Evolutionary conservation across 2,329 filamentous ascomycete species (phyloP), one percentile per base, ranked within the genome.

Genomic region (Paecilomyces sp.): DNA sequence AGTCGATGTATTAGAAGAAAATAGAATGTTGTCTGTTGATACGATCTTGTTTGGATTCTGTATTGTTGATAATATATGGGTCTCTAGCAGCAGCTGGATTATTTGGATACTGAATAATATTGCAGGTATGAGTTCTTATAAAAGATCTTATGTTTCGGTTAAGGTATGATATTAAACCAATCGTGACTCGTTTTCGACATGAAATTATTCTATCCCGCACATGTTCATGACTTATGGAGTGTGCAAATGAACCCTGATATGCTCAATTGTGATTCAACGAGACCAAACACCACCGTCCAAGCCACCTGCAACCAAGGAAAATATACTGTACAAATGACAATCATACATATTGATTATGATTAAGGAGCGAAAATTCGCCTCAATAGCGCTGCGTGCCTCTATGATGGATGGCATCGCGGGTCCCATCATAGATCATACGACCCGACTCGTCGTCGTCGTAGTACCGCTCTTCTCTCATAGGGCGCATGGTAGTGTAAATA

Each of bases 401-500:
- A 59, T 70, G 41, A 9, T 47, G 74, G 56, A 72, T 66, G 47
- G 68, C 59, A 58, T 73, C 68, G 30, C 67, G 63, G 22, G 65
- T 61, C 3, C 66, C 70, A 31, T 75, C 72, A 28, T 72, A 62
- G 30, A 66, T 65, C 52, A 74, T 59, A 56, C 67, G 70, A 33
- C 68, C 66, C n/a, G 68, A 66, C 18, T 72, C 74, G 22, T 73
- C 70, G 41, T 65, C 68, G 31, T 73, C 72, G 63, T 74, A 76
- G 56, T 73, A 77, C 55, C 70, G 68, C 58, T 73, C 68, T 36
- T 74, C 73, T 54, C 72, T 66, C 22, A 66, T 54, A 53, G 70
- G 58, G 70, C 78, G 64, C 70, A 73, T 60, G 69, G 73, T 56
- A 64, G 72, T 63, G 77, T 80, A 67, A 66, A 79, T 64, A 67